Base-by-base conservation (phyloP, 345 rosid genomes). In the Rhizophora apiculata region DNA sequence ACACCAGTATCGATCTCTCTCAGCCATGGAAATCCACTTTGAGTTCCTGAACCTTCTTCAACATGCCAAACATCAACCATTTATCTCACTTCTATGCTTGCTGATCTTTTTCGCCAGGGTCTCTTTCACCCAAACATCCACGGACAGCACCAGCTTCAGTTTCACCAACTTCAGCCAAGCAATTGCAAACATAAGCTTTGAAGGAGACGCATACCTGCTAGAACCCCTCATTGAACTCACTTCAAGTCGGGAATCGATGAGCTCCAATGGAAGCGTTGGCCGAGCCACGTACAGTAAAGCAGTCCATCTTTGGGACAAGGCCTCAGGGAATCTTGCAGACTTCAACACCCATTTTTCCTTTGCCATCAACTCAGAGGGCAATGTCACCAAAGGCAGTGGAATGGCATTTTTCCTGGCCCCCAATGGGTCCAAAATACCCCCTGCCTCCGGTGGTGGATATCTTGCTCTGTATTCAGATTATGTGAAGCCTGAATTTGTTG, bases 381-480 rank as follows among this genome's bases (percentile, higher is more conserved):
- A 27, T 4, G 3, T 32, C 2, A 2, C 18, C 7, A n/a, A 46
- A 21, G 71, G 22, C 43, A 60, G 65, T 5, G 76, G 76, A 36
- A 11, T 72, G 22, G 24, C 71, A 9, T 72, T 72, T 54, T 72
- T 72, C 51, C 60, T 72, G 2, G 76, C 65, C 19, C 70, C 70
- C 6, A 22, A 49, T 2, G 75, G 75, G 11, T 71, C 75, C 36
- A 9, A 13, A n/a, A 24, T 46, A 10, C 76, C 64, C 0, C 36
- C 65, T 26, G 0, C 16, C 54, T 30, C 52, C 6, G 46, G 36
- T 1, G 65, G 71, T 11, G 70, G 66, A 13, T 5, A 31, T 46
- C 43, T 72, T 32, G 76, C 65, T 8, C 70, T 69, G 3, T 6
- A 6, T 26, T 22, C 48, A n/a, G 10, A 27, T 37, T 9, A 24